Evolutionary conservation across 2,329 filamentous ascomycete species (phyloP), one percentile per base, ranked within the genome.

Genomic region (Coniochaeta hoffmannii): DNA sequence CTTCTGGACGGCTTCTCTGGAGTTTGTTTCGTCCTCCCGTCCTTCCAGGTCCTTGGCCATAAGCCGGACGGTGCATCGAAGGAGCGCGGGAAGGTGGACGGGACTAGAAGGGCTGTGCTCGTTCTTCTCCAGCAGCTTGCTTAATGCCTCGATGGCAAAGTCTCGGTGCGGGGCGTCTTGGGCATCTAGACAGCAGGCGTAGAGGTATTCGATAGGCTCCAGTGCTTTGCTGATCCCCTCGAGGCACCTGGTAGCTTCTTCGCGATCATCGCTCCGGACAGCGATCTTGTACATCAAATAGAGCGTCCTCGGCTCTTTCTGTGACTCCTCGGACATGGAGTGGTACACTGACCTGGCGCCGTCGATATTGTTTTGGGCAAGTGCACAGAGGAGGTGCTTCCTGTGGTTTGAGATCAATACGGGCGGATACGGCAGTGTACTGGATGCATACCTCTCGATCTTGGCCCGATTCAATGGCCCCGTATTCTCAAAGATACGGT

Each of bases 131-230:
- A 88, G 71, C 1, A 90, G 73, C 56, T 78, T 75, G 60, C 82
- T 80, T 50, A 92, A 66, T 11, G 81, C 79, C 30, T 75, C 67
- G 12, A 86, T 71, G 1, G 85, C 81, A 59, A 86, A 82, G 0
- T 73, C 59, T 53, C 79, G 84, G 58, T 90, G 81, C 0, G 84
- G 82, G 1, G 74, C 73, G 59, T 83, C 76, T 52, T 91, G 85
- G 2, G 90, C 87, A 67, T 95, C 90, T 28, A 90, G 73, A 22
- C 90, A 82, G 62, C 91, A 96, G 1, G 90, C 88, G 60, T 92
- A 90, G 1, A 97, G 74, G 44, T 90, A 81, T 14, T 83, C 82
- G 19, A 76, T 73, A 32, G 85, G 79, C 22, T 79, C 76, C 1
- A 73, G 66, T 7, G 73, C 66, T n/a, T 75, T 75, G 55, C 77